A percentile compares a stretch with the other conserved stretches of the same genome.
Evolutionary conservation across 116 monocot genomes (phyloP).

Genomic region (Dioscorea cayenensis): DNA sequence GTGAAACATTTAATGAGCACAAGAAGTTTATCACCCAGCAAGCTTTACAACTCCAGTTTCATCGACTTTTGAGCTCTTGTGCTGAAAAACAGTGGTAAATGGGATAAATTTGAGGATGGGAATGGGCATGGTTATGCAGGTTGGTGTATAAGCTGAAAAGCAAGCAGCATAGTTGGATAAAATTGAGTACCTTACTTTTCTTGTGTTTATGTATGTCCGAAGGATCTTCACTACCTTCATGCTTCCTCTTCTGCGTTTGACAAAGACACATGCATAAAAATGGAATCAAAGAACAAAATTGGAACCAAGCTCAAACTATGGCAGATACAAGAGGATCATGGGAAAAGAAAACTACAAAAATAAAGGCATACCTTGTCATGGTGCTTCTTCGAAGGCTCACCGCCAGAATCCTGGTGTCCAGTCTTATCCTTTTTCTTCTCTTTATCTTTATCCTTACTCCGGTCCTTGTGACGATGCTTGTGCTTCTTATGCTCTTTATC

Average conservation of each 20-base stretch:
- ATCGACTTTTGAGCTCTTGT: conserved; percentile 63
- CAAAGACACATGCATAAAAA: not conserved
- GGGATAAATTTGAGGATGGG: conserved; percentile 1
- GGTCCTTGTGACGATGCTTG: conserved; percentile 89
- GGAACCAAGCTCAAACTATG: conserved; percentile 3
- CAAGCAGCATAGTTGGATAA: not conserved
- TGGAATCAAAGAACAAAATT: not conserved
- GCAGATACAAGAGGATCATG: not conserved
- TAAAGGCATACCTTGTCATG: conserved; percentile 62
- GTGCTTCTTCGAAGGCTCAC: conserved; percentile 77
- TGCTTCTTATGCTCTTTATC: conserved; percentile 95
- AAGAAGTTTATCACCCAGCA: conserved; percentile 17
- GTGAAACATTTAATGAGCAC: not conserved
- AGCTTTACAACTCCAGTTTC: conserved; percentile 58
- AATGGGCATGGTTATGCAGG: not conserved
- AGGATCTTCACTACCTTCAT: conserved; percentile 72
- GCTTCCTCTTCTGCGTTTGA: conserved; percentile 77
- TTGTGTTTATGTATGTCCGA: conserved; percentile 76
- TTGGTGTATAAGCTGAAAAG: not conserved
- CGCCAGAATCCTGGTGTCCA: conserved; percentile 59
- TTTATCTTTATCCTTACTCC: conserved; percentile 67
- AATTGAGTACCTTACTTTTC: conserved; percentile 78
- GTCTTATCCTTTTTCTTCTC: conserved; percentile 78
- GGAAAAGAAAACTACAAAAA: not conserved
- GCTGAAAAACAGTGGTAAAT: conserved; percentile 31